Evolutionary conservation across 345 rosid genomes (phyloP).

Genomic region (Gossypium raimondii): DNA sequence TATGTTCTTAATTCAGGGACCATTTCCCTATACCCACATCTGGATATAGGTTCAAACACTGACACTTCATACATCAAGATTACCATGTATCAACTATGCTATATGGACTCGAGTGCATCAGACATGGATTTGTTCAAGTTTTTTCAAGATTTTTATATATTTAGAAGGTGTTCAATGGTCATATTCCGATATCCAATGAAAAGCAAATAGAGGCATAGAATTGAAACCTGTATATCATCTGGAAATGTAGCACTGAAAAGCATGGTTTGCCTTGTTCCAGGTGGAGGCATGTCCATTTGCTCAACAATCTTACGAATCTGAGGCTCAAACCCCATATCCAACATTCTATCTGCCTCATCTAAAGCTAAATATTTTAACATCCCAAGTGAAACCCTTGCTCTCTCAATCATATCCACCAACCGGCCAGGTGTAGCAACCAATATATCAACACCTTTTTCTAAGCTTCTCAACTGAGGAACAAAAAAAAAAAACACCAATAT

Average conservation of each 20-base stretch:
- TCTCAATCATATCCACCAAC: conserved; percentile 82
- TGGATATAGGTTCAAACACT: neutral
- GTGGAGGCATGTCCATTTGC: conserved; percentile 91
- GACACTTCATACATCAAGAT: neutral
- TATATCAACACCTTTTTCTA: conserved; percentile 94
- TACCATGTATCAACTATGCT: neutral
- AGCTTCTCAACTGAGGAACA: conserved; percentile 65
- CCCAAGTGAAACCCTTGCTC: conserved; percentile 83
- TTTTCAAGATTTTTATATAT: neutral
- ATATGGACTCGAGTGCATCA: no score
- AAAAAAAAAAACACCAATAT: neutral
- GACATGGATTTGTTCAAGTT: no score
- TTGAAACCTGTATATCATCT: conserved; percentile 79
- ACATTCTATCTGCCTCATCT: conserved; percentile 96
- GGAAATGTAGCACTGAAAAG: conserved; percentile 98
- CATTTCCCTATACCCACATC: neutral
- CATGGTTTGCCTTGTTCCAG: conserved; percentile 83
- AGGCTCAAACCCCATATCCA: conserved; percentile 99
- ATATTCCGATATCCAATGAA: neutral
- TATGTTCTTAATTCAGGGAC: no score
- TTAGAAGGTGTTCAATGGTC: neutral
- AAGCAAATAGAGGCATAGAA: neutral
- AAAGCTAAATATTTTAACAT: conserved; percentile 83
- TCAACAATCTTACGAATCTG: conserved; percentile 95
- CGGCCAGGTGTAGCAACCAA: conserved; percentile 98